Base-by-base conservation (phyloP, 1,284 basidiomycete genomes). In the Pseudozyma hubeiensis region DNA sequence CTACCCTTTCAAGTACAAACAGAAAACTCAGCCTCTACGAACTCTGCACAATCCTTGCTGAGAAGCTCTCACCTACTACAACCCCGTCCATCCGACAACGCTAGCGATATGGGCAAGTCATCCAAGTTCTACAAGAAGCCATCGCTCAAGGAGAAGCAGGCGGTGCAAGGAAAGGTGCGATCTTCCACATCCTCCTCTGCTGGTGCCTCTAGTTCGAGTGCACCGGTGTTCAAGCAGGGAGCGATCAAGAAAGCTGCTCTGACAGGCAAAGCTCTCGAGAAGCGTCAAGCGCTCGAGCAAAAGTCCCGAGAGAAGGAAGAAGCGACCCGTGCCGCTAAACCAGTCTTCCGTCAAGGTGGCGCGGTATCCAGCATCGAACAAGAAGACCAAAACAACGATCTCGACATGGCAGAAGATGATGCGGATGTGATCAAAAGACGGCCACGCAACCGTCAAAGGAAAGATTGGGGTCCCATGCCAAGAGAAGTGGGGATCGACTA, bases 91-190 rank as follows among this genome's bases (percentile, higher is more conserved):
- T 9, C 35, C 14, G 9, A 41, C n/a, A 10, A 7, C 4, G 7
- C 2, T 9, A 14, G 13, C 10, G n/a, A 16, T 7, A 76, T 76
- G 74, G 74, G 74, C 62, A 72, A 68, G 44, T 68, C 74, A 17
- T 64, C 69, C 24, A 76, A 76, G 46, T 72, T 76, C 53, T 76
- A 72, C 63, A 76, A 76, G 65, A 72, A 71, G 54, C 65, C 74
- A 6, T 61, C 74, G 39, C 69, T 76, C 46, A 76, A 72, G 41
- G 64, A 76, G 53, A 68, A 66, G 65, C 69, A 76, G 40, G 49
- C 64, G 11, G 56, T 49, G 10, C 50, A 57, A n/a, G 69, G 62
- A 34, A 75, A 66, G 58, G 30, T 43, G 39, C 68, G 68, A 44
- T 68, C 73, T 4, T 71, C 64, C 1, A 47, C 58, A 9, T 59